Evolutionary conservation across 306 rosid species (phyloP).

Genomic region (Dryas drummondii): DNA sequence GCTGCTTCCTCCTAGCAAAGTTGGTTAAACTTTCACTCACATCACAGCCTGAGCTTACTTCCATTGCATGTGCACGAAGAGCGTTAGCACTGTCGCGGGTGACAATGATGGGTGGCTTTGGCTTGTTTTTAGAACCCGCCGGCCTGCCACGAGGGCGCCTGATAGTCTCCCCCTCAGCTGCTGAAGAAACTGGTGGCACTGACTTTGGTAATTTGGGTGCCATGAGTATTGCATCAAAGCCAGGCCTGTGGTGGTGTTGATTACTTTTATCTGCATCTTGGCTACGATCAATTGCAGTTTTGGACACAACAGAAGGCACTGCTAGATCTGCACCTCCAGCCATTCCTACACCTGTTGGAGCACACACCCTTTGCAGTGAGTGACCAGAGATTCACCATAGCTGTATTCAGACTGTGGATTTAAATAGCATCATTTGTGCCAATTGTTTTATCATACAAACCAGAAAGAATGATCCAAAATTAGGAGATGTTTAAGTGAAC

Average conservation of each 20-base stretch:
- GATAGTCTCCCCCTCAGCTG: conserved; percentile 48
- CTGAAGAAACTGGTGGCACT: conserved; percentile 55
- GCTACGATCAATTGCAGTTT: conserved; percentile 44
- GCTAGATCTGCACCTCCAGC: conserved; percentile 34
- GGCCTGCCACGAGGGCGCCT: conserved; percentile 72
- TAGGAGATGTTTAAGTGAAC: conserved; percentile 73
- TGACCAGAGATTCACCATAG: conserved; percentile 12
- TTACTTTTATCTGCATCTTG: conserved; percentile 54
- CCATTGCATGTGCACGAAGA: conserved; percentile 77
- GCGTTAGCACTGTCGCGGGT: conserved; percentile 76
- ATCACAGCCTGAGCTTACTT: conserved; percentile 73
- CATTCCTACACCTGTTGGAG: conserved; percentile 16
- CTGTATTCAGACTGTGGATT: conserved; percentile 28
- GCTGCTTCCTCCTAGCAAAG: conserved; percentile 79
- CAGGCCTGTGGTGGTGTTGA: conserved; percentile 35
- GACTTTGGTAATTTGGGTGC: conserved; percentile 49
- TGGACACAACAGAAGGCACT: conserved; percentile 22
- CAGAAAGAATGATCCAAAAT: conserved; percentile 53
- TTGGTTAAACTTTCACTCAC: conserved; percentile 70
- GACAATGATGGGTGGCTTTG: conserved; percentile 69
- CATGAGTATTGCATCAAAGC: conserved; percentile 42
- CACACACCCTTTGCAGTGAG: conserved; percentile 12
- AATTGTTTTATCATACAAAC: conserved; percentile 42
- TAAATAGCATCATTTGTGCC: conserved; percentile 43
- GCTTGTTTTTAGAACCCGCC: conserved; percentile 71